Percentiles rank a stretch among this genome's conserved stretches.
These are phyloP conservation scores for Fusarium abutilonis DNA, from an alignment of 2,329 filamentous ascomycete genomes.

Conservation along the genomic window DNA sequence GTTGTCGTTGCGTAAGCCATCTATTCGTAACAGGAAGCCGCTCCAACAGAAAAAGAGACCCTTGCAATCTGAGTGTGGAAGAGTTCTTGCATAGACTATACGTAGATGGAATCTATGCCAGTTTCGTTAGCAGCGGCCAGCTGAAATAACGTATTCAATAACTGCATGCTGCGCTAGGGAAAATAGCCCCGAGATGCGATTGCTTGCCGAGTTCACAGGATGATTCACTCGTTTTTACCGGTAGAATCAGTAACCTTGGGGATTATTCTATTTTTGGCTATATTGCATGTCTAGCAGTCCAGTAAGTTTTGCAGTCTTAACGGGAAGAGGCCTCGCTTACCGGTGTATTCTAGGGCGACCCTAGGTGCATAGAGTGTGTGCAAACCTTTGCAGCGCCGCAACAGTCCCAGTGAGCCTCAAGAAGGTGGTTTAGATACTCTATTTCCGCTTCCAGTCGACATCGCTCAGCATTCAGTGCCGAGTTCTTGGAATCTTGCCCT, in stretches of 20 bases:
- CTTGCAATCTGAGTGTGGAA: conserved; percentile 1
- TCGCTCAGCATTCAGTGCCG: conserved; percentile 5
- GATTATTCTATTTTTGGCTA: not conserved
- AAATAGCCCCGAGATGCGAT: conserved; percentile 6
- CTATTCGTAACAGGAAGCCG: no score
- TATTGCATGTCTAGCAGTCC: conserved; percentile 1
- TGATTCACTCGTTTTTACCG: not conserved
- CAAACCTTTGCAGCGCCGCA: not conserved
- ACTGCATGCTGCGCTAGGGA: not conserved
- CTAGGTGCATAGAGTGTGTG: not conserved
- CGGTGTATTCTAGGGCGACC: not conserved
- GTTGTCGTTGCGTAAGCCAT: no score
- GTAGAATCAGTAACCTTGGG: not conserved
- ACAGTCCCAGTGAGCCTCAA: not conserved
- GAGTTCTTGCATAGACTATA: conserved; percentile 5
- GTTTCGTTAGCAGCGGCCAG: conserved; percentile 5
- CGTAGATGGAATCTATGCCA: conserved; percentile 2
- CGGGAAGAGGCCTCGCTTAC: conserved; percentile 5
- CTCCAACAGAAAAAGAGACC: no score
- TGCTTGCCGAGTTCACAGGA: conserved; percentile 5
- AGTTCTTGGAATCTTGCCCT: not conserved
- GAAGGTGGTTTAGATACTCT: conserved; percentile 3
- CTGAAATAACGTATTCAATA: conserved; percentile 4
- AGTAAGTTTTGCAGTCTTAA: conserved; percentile 4
- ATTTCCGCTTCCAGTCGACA: conserved; percentile 7